Base-by-base conservation (phyloP, 306 rosid genomes). In the Pyrus betulifolia region DNA sequence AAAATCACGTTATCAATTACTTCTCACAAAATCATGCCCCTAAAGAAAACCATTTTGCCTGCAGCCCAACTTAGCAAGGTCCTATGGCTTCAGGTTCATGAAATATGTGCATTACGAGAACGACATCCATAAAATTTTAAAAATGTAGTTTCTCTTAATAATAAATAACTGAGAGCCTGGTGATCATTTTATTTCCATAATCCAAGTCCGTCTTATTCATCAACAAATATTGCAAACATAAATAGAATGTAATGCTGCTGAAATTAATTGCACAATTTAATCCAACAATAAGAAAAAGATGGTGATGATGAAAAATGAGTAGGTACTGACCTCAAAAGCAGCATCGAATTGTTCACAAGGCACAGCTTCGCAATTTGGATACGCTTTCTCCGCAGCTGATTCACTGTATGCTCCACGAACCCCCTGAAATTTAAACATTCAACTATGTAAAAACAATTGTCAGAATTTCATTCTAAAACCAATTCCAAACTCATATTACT, bases 331-430 rank as follows among this genome's bases (percentile, higher is more conserved):
- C 69, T 95, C 92, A 81, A 95, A 95, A 79, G 97, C 92, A 0
- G 97, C 84, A 30, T 95, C 97, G 74, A 95, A 95, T 80, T 92
- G 93, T 74, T 92, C 97, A 46, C 97, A 95, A 42, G 99, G 97
- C 84, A 95, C 97, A 18, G 99, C 91, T 86, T 95, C 93, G 19
- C 99, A 95, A 81, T 91, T 91, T 23, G 96, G 99, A 70, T 95
- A 95, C 8, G 99, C 99, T 85, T 95, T 92, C 70, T 83, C 89
- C 1, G 97, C 97, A 3, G 99, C 99, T 15, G 92, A 86, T 79
- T 92, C 99, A 59, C 99, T 91, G 67, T 90, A 92, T 74, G 99
- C 97, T 52, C 99, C 99, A 25, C 45, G 84, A 87, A 90, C 97
- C 59, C 97, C 99, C 97, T 95, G 83, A 78, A 86, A 78, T 35